Evolutionary conservation across 805 yeast genomes (phyloP).

Genomic region (Candida pseudofarinosa): DNA sequence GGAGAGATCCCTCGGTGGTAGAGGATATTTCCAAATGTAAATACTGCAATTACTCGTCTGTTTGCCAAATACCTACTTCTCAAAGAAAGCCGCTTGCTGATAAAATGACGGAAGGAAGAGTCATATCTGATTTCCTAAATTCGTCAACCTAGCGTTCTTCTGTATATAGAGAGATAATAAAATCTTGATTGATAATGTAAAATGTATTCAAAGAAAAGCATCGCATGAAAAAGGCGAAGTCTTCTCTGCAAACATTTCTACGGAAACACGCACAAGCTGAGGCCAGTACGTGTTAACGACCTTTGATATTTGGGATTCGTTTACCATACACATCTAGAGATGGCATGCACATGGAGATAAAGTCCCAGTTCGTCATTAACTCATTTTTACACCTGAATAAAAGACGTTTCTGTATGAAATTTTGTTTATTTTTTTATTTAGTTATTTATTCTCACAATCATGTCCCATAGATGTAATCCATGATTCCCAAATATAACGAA

Average conservation of each 20-base stretch:
- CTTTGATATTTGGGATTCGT: conserved; percentile 35
- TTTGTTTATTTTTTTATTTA: not conserved
- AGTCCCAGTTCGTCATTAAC: conserved; percentile 5
- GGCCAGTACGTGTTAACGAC: not conserved
- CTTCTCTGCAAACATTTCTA: conserved; percentile 25
- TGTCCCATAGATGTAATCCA: no score
- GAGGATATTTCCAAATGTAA: conserved; percentile 43
- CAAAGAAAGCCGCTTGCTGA: conserved; percentile 1
- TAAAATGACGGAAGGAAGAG: conserved; percentile 4
- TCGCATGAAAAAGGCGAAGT: conserved; percentile 10
- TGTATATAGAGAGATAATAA: no score
- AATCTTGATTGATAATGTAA: conserved; percentile 15
- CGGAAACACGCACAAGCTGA: conserved; percentile 1
- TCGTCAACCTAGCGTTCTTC: no score
- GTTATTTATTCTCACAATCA: not conserved
- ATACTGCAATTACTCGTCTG: conserved; percentile 48
- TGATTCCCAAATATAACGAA: no score
- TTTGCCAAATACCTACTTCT: conserved; percentile 19
- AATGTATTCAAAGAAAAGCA: conserved; percentile 23
- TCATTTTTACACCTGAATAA: no score
- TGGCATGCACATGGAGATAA: conserved; percentile 38
- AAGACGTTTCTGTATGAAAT: not conserved
- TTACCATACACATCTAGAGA: conserved; percentile 33
- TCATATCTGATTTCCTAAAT: conserved; percentile 7
- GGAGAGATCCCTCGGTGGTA: conserved; percentile 45